These are phyloP conservation scores for Volvariella surrecta DNA, from an alignment of 1,284 basidiomycete species.

Conservation along the genomic window DNA sequence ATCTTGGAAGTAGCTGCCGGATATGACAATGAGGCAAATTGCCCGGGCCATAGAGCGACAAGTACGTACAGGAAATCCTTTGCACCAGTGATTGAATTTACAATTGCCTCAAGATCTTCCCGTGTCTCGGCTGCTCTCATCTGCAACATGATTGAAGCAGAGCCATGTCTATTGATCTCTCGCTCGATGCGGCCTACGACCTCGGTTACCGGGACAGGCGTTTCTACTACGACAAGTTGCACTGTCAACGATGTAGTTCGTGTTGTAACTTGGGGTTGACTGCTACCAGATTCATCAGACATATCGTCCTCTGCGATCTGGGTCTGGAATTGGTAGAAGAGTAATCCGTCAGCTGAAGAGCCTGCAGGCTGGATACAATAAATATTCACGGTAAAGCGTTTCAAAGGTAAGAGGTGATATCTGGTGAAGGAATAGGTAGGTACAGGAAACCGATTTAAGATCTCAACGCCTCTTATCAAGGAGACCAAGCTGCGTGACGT, in stretches of 20 bases:
- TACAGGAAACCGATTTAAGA: constrained; percentile 5
- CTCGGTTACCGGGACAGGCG: constrained; percentile 28
- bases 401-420: too few relatives aligned
- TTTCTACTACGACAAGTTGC: constrained; percentile 37
- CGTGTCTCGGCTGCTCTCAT: constrained; percentile 22
- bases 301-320: too few relatives aligned
- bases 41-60: too few relatives aligned
- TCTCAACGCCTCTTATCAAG: too few relatives aligned
- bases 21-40: too few relatives aligned
- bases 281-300: too few relatives aligned
- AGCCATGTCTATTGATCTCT: constrained; percentile 31
- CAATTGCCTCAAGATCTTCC: constrained; percentile 27
- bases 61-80: constrained; percentile 37
- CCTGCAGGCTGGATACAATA: too few relatives aligned
- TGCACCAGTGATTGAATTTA: constrained; percentile 22
- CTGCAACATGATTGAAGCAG: constrained; percentile 20
- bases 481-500: too few relatives aligned
- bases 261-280: neutral
- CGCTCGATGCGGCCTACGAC: constrained; percentile 35
- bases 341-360: too few relatives aligned
- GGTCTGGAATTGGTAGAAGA: too few relatives aligned
- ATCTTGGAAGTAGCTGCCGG: constrained; percentile 36
- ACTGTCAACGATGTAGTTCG: constrained; percentile 27
- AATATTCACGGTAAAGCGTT: too few relatives aligned
- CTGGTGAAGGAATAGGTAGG: too few relatives aligned